Conservation (phyloP, 1,284 basidiomycete species). For the Hortiboletus rubellus region DNA sequence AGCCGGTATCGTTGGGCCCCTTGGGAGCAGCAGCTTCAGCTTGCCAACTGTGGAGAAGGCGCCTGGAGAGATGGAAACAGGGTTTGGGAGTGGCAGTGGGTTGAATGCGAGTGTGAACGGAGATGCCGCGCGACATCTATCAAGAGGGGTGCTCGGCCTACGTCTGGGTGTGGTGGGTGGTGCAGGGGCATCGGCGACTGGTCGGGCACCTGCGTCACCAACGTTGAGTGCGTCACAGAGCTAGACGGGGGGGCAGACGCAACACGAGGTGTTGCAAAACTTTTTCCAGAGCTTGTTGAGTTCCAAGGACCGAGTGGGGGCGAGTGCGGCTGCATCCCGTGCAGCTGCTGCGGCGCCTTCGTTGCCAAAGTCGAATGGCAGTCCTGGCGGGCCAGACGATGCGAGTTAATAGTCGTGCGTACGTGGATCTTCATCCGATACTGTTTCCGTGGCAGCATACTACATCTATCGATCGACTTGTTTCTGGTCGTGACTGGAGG, state of each 20-base stretch:
- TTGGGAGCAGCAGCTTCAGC: slow-evolving; percentile 79
- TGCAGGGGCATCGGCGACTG: slow-evolving; percentile 14
- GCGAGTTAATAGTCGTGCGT: slow-evolving; percentile 28
- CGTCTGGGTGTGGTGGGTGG: slow-evolving; percentile 21
- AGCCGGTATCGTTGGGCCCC: slow-evolving; percentile 82
- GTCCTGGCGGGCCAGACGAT: slow-evolving; percentile 37
- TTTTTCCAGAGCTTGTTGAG: slow-evolving; percentile 83
- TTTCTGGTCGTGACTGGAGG: no score
- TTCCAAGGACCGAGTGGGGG: slow-evolving; percentile 55
- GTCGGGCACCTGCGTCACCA: slow-evolving; percentile 40
- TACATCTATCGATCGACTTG: neutral
- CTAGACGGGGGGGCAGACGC: slow-evolving; percentile 56
- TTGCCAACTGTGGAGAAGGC: slow-evolving; percentile 85
- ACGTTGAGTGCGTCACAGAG: slow-evolving; percentile 45
- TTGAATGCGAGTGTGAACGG: slow-evolving; percentile 34
- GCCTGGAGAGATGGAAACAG: slow-evolving; percentile 81
- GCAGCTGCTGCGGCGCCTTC: slow-evolving; percentile 20
- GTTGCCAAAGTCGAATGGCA: slow-evolving; percentile 28
- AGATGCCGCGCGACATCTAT: slow-evolving; percentile 37
- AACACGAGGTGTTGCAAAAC: slow-evolving; percentile 81
- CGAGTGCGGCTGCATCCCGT: slow-evolving; percentile 26
- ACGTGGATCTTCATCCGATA: neutral
- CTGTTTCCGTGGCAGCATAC: no score
- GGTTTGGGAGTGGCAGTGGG: slow-evolving; percentile 35
- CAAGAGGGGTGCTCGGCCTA: slow-evolving; percentile 34